Percentiles rank a stretch among this genome's conserved stretches.
phyloP scores from a whole-genome alignment of 495 filamentous ascomycete species.

The Aspergillus indologenus region DNA sequence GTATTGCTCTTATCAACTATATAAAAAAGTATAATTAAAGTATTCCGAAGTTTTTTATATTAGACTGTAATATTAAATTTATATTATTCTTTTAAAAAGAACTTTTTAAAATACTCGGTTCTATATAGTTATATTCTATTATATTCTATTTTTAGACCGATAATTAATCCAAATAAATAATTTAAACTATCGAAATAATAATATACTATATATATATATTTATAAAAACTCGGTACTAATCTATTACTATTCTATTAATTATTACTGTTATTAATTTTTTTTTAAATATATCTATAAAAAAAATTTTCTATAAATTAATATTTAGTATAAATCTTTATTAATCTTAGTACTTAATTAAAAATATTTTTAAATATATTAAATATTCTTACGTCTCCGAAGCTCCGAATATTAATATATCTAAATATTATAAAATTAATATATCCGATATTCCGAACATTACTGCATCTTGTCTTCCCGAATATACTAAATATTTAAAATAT shows the following conservation, averaged over 20 bases:
- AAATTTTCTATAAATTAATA: background rate
- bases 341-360: background rate
- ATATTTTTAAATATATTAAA: background rate
- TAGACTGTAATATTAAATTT: background rate
- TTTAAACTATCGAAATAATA: background rate
- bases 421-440: no score
- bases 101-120: background rate
- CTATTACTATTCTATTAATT: background rate
- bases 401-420: background rate
- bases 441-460: background rate
- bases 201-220: background rate
- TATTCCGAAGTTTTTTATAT: background rate
- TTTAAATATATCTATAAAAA: background rate
- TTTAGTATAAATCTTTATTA: background rate
- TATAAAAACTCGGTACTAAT: background rate
- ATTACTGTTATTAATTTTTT: background rate
- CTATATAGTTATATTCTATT: background rate
- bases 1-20: background rate
- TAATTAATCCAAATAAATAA: background rate
- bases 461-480: background rate
- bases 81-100: background rate
- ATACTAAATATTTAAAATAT: background rate
- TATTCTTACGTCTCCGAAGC: no score
- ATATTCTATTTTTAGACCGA: background rate
- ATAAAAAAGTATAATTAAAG: background rate